Evolutionary conservation across 257 asterid genomes (phyloP), one percentile per base, ranked within the genome.

Genomic region (Solanum sitiens): DNA sequence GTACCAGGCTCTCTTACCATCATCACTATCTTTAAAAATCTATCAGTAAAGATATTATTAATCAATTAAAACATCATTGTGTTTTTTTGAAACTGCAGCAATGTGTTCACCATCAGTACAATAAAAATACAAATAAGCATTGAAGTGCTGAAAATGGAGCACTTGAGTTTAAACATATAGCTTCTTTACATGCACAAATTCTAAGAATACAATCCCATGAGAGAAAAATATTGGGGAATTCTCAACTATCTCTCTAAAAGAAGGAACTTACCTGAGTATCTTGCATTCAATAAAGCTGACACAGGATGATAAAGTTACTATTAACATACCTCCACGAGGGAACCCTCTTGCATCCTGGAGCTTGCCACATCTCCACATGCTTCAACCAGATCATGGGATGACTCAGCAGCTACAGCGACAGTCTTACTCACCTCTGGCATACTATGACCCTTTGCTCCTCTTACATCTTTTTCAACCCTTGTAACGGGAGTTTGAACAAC

Each of bases 1-100:
- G 92, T 92, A 94, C 99, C 99, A 98, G 59, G 93, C 98, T 56
- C 89, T 92, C 89, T 92, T 94, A 63, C 88, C 89, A 86, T 92
- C 93, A 40, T 94, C 98, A 87, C 87, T 88, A 85, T 93, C 97
- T 89, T 92, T 98, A 83, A 92, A 95, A 90, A 98, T 98, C 99
- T 98, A 91, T 85, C 92, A 77, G 42, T 70, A 75, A 59, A 87
- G 89, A 70, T 47, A 50, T 47, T 11, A 82, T 30, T 80, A 82
- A 87, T 87, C 79, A 72, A 83, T 72, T 59, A 85, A 53, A 89
- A 27, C 79, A 77, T 37, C 25, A 88, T 15, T 25, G 74, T 20
- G 79, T 14, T 76, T 37, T 37, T 37, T 37, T 37, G 1, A 37
- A 37, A 37, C 39, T 37, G 39, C 39, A 77, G 44, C 23, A 88